Conservation (phyloP, 2,329 filamentous ascomycete genomes). For the Catunica adiposa region DNA sequence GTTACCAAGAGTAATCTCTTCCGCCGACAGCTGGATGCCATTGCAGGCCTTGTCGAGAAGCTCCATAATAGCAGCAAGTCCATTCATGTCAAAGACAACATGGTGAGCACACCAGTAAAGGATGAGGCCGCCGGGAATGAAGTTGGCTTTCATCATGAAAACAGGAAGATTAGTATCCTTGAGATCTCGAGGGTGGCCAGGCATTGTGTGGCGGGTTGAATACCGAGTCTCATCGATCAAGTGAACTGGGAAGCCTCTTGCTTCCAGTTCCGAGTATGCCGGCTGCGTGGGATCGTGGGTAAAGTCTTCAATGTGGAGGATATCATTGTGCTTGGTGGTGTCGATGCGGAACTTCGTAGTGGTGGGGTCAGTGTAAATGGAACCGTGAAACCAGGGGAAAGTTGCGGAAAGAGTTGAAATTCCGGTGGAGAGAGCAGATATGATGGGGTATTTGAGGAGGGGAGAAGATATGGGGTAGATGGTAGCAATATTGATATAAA, state of each 20-base stretch:
- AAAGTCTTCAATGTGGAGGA: constrained; percentile 1
- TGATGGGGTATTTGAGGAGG: not conserved
- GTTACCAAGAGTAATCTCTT: constrained; percentile 4
- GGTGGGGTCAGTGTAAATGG: not conserved
- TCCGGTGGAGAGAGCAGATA: not conserved
- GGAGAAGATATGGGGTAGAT: not conserved
- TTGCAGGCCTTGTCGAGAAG: not conserved
- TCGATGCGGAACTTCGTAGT: not conserved
- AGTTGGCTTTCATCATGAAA: not conserved
- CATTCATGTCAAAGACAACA: constrained; percentile 2
- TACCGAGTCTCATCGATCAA: not conserved
- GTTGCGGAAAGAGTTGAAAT: not conserved
- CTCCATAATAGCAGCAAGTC: not conserved
- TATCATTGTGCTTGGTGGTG: not conserved
- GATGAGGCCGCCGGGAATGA: not conserved
- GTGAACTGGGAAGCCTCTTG: not conserved
- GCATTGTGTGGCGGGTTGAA: not conserved
- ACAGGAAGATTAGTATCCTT: not conserved
- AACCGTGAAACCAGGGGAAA: not conserved
- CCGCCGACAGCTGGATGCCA: not conserved
- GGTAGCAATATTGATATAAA: not conserved
- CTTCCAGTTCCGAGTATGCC: not conserved
- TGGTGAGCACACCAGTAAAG: constrained; percentile 1
- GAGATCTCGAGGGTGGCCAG: not conserved
- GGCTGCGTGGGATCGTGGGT: constrained; percentile 1